phyloP scores from a whole-genome alignment of 2,329 filamentous ascomycete genomes.

The Daldinia sp. region DNA sequence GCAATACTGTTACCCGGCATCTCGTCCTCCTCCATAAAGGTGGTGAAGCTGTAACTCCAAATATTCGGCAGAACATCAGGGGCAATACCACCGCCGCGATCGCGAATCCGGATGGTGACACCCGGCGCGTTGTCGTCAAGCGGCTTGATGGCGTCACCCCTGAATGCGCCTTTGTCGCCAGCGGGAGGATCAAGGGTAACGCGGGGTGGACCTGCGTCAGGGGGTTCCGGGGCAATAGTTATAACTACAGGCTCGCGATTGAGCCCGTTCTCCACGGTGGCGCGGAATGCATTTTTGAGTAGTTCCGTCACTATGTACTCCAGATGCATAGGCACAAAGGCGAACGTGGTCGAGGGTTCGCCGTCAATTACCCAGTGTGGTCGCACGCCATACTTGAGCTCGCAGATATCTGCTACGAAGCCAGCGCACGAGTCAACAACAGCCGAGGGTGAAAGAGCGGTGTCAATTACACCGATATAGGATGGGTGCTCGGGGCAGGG shows the following conservation, averaged over 20 bases:
- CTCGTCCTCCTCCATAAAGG: conserved; percentile 76
- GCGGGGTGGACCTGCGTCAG: conserved; percentile 43
- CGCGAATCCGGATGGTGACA: conserved; percentile 93
- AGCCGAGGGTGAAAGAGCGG: conserved; percentile 79
- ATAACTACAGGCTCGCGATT: conserved; percentile 86
- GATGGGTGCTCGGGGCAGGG: conserved; percentile 63
- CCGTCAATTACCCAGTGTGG: conserved; percentile 84
- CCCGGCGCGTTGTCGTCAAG: conserved; percentile 76
- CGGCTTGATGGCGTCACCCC: conserved; percentile 60
- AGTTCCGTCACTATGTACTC: conserved; percentile 98
- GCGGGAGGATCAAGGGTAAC: conserved; percentile 50
- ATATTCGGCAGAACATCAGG: conserved; percentile 85
- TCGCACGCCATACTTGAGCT: conserved; percentile 91
- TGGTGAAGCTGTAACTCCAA: conserved; percentile 98
- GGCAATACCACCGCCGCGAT: conserved; percentile 91
- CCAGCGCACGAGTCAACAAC: conserved; percentile 86
- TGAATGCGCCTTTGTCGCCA: conserved; percentile 52
- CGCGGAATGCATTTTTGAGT: conserved; percentile 95
- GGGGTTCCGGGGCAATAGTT: conserved; percentile 80
- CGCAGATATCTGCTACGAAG: conserved; percentile 95
- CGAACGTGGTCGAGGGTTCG: conserved; percentile 86
- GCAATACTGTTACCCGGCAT: conserved; percentile 55
- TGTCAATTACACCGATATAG: conserved; percentile 97
- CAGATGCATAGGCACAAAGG: conserved; percentile 93
- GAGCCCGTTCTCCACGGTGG: conserved; percentile 85